phyloP scores from a whole-genome alignment of 257 asterid species.

The Nicotiana noctiflora region DNA sequence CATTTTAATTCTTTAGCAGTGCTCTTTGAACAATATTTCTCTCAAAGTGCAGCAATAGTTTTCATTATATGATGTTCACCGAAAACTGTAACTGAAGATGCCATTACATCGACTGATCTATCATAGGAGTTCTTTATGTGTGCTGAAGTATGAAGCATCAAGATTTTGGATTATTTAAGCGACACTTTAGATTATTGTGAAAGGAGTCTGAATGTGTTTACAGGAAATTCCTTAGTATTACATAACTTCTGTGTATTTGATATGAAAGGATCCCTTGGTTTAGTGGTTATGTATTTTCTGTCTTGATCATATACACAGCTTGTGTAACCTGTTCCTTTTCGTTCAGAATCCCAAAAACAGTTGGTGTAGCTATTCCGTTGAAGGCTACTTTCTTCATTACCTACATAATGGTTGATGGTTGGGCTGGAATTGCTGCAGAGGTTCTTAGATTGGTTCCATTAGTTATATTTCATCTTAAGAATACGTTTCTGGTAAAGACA shows the following conservation, averaged over 20 bases:
- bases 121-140: background rate
- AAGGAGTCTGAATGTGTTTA: background rate
- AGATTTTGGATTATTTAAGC: background rate
- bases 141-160: background rate
- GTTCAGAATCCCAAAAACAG: conserved; percentile 22
- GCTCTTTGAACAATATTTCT: conserved; percentile 1
- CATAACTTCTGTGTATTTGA: background rate
- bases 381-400: conserved; percentile 23
- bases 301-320: conserved; percentile 2
- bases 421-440: conserved; percentile 22
- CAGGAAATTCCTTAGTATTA: background rate
- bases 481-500: conserved; percentile 19
- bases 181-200: background rate
- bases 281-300: background rate
- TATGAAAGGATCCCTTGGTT: background rate
- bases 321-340: background rate
- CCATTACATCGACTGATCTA: background rate
- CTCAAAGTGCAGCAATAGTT: background rate
- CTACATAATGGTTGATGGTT: conserved; percentile 26
- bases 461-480: conserved; percentile 16
- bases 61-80: background rate
- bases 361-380: conserved; percentile 21
- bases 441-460: conserved; percentile 7
- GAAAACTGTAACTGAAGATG: background rate
- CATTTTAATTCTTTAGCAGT: background rate